phyloP scores from a whole-genome alignment of 2,329 filamentous ascomycete species.

The Monilinia fructigena region DNA sequence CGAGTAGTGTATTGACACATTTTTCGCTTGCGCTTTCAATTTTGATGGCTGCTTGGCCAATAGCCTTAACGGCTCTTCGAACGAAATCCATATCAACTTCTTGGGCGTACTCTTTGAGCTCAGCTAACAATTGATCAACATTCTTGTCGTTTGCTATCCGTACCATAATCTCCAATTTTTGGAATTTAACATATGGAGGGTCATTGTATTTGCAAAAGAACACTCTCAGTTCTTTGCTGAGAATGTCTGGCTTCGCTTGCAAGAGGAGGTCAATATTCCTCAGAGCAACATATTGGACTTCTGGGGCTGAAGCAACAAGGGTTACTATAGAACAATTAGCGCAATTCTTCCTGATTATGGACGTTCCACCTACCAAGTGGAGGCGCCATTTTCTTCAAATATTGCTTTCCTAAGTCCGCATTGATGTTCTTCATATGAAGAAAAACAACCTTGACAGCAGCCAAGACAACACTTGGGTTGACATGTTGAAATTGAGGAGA shows the following conservation, averaged over 20 bases:
- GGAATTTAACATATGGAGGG: slow-evolving; percentile 93
- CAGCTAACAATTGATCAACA: slow-evolving; percentile 88
- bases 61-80: slow-evolving; percentile 87
- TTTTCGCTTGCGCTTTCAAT: slow-evolving; percentile 93
- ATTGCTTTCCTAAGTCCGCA: slow-evolving; percentile 75
- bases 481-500: slow-evolving; percentile 97
- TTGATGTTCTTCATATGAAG: slow-evolving; percentile 88
- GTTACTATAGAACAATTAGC: slow-evolving; percentile 62
- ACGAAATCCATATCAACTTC: slow-evolving; percentile 99
- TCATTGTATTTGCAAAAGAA: slow-evolving; percentile 99
- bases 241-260: slow-evolving; percentile 92
- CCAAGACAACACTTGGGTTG: slow-evolving; percentile 92
- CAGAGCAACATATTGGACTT: slow-evolving; percentile 96
- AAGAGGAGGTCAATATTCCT: slow-evolving; percentile 94
- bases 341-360: not conserved
- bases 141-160: slow-evolving; percentile 97
- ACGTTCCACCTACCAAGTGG: slow-evolving; percentile 68
- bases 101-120: slow-evolving; percentile 94
- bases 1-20: slow-evolving; percentile 89
- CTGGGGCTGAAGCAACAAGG: slow-evolving; percentile 88
- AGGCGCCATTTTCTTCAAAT: slow-evolving; percentile 98
- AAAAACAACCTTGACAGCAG: slow-evolving; percentile 97
- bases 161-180: slow-evolving; percentile 99
- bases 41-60: slow-evolving; percentile 98
- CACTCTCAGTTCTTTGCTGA: slow-evolving; percentile 94